Conservation (phyloP, 768 basidiomycete species). For the Amanita jacksonii region DNA sequence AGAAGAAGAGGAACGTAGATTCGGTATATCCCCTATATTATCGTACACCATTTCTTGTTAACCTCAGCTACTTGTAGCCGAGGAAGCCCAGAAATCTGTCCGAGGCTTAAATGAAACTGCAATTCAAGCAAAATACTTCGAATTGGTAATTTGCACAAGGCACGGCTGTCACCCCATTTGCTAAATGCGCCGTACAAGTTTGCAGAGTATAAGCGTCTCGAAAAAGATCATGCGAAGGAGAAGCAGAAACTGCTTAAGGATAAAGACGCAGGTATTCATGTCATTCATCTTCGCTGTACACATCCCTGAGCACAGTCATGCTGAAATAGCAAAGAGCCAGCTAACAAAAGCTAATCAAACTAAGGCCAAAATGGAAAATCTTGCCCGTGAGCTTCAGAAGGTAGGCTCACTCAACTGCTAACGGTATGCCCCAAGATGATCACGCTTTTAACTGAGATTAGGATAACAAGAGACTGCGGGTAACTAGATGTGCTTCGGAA, state of each 20-base stretch:
- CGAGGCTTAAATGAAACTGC: conserved; percentile 76
- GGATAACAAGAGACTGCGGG: conserved; percentile 87
- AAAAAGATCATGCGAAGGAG: conserved; percentile 86
- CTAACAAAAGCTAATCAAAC: conserved; percentile 83
- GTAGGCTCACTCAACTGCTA: conserved; percentile 27
- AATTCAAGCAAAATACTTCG: conserved; percentile 81
- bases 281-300: conserved; percentile 1
- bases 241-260: conserved; percentile 87
- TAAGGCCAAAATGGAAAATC: conserved; percentile 83
- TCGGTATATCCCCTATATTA: conserved; percentile 38
- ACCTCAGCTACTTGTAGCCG: conserved; percentile 39
- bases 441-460: conserved; percentile 20
- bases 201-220: conserved; percentile 78
- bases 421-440: conserved; percentile 1
- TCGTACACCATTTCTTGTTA: conserved; percentile 9
- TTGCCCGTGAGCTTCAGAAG: conserved; percentile 85
- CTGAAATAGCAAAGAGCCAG: conserved; percentile 64
- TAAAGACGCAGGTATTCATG: conserved; percentile 71
- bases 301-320: conserved; percentile 8
- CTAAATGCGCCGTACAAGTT: conserved; percentile 42
- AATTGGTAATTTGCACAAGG: conserved; percentile 47
- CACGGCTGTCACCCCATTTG: conserved; percentile 10
- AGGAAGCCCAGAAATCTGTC: conserved; percentile 82
- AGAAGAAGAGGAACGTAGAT: conserved; percentile 78
- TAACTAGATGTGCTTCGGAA: conserved; percentile 25